Conservation (phyloP, 2,329 filamentous ascomycete species). For the Neofusicoccum laricinum region DNA sequence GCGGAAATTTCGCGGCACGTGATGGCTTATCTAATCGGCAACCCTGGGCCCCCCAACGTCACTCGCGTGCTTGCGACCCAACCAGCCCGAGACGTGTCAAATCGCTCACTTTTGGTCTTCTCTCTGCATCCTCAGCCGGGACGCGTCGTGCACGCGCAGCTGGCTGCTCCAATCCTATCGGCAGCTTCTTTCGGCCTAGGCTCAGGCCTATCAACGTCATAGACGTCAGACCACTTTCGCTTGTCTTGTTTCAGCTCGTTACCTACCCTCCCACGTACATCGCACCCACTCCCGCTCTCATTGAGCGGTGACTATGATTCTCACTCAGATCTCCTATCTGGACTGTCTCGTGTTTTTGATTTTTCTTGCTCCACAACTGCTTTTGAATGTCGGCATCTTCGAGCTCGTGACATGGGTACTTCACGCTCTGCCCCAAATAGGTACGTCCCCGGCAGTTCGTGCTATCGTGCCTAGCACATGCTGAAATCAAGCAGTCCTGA, state of each 20-base stretch:
- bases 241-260: background rate
- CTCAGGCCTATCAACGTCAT: background rate
- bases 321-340: constrained; percentile 69
- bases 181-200: constrained; percentile 6
- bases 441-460: constrained; percentile 43
- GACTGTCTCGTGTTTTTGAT: constrained; percentile 73
- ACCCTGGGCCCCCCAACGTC: background rate
- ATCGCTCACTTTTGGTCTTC: background rate
- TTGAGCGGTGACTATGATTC: constrained; percentile 55
- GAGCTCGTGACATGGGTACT: constrained; percentile 57
- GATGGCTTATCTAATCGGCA: constrained; percentile 3
- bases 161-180: background rate
- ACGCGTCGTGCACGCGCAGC: background rate
- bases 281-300: background rate
- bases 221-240: constrained; percentile 7
- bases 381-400: constrained; percentile 64
- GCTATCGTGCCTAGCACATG: constrained; percentile 19
- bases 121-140: background rate
- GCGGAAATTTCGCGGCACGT: constrained; percentile 8
- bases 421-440: constrained; percentile 65
- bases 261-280: no score
- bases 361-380: constrained; percentile 68
- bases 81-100: background rate
- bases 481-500: constrained; percentile 47
- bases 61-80: background rate